Percentiles rank a stretch among this genome's conserved stretches.
Conservation (phyloP, 176 grass and related monocot species). For the Canna indica region DNA sequence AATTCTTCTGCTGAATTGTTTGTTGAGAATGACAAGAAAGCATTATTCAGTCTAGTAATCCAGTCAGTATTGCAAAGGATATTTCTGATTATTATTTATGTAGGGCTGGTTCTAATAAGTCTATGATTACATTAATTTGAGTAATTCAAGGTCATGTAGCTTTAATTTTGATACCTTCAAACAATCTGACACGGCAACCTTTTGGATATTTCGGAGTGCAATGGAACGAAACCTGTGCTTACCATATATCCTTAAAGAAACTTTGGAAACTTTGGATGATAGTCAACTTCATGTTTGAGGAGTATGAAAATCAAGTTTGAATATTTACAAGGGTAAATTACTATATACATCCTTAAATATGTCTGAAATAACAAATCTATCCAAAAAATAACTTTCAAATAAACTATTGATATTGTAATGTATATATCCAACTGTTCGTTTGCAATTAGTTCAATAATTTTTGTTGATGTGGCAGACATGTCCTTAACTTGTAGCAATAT, state of each 20-base stretch:
- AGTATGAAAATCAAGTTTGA: not conserved
- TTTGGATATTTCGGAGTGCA: not conserved
- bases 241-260: not conserved
- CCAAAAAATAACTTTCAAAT: no score
- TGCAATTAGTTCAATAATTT: no score
- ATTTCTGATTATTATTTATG: not conserved
- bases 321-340: no score
- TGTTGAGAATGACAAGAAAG: not conserved
- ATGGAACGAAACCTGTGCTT: not conserved
- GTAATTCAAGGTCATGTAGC: no score
- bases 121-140: not conserved
- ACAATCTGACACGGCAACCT: not conserved
- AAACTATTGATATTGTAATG: no score
- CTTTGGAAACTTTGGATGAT: no score
- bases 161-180: no score
- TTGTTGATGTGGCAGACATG: no score
- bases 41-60: not conserved
- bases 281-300: not conserved
- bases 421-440: no score
- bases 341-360: no score
- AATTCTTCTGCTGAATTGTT: not conserved
- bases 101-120: not conserved
- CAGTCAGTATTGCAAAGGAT: not conserved
- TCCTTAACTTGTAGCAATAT: no score
- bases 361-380: no score